Conservation (phyloP, 2,329 filamentous ascomycete genomes). For the Claviceps sp. region DNA sequence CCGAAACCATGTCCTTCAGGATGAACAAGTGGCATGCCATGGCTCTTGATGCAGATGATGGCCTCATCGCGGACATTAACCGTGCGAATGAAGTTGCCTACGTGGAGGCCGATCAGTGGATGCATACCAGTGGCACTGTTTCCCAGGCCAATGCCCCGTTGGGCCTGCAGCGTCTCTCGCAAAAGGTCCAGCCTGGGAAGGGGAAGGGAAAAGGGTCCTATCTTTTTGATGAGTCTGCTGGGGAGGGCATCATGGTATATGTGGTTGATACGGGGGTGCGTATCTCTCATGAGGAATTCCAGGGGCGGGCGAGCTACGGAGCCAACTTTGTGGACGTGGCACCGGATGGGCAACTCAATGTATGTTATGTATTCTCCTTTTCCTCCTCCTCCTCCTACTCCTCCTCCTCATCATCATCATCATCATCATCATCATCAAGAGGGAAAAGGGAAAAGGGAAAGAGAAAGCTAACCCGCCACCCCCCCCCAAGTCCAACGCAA, state of each 20-base stretch:
- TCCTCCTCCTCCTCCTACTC: constrained; percentile 6
- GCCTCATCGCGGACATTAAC: constrained; percentile 35
- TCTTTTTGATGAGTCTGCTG: constrained; percentile 38
- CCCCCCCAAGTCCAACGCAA: not conserved
- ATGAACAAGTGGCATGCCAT: constrained; percentile 40
- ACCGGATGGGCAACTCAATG: constrained; percentile 18
- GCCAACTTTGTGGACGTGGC: constrained; percentile 32
- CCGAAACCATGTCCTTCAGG: constrained; percentile 30
- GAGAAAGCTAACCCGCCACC: not conserved
- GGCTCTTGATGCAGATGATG: constrained; percentile 36
- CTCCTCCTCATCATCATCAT: not conserved
- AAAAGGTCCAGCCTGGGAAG: constrained; percentile 17
- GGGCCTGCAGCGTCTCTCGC: constrained; percentile 41
- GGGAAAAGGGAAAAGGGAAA: too few relatives aligned
- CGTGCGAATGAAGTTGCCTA: constrained; percentile 35
- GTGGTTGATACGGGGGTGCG: constrained; percentile 54
- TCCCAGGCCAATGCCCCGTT: constrained; percentile 39
- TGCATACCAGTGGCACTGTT: constrained; percentile 29
- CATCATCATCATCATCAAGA: not conserved
- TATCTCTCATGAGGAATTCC: constrained; percentile 40
- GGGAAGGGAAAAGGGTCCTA: constrained; percentile 11
- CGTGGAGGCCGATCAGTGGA: constrained; percentile 38
- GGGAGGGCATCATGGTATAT: constrained; percentile 45
- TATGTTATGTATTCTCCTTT: constrained; percentile 22
- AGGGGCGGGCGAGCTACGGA: constrained; percentile 38